Evolutionary conservation across 352 stramenopile genomes (phyloP).

Genomic region (Elongisporangium prolatum): DNA sequence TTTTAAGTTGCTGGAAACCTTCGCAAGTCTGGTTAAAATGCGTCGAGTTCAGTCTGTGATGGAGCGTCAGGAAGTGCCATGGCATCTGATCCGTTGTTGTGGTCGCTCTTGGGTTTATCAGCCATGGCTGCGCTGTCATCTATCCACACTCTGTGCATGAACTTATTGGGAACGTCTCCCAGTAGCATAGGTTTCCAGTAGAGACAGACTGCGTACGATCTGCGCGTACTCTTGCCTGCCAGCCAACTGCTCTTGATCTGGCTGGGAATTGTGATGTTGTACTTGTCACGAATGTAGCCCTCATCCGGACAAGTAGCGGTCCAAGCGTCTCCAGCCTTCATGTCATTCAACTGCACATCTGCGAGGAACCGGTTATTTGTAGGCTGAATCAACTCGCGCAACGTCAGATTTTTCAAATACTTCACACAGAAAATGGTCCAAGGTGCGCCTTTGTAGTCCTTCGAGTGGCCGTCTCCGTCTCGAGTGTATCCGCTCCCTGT

Average conservation of each 20-base stretch:
- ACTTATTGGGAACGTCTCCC: constrained; percentile 13
- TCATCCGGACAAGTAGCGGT: constrained; percentile 11
- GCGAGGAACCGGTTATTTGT: constrained; percentile 12
- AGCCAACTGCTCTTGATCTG: constrained; percentile 31
- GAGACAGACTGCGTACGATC: constrained; percentile 29
- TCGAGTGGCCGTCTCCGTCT: constrained; percentile 40
- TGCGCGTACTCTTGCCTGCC: constrained; percentile 17
- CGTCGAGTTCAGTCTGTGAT: constrained; percentile 5
- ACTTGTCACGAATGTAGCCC: constrained; percentile 26
- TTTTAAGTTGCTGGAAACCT: not conserved
- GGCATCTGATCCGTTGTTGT: constrained; percentile 5
- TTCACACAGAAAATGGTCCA: constrained; percentile 44
- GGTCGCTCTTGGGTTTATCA: constrained; percentile 20
- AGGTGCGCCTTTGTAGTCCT: constrained; percentile 32
- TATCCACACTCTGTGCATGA: constrained; percentile 35
- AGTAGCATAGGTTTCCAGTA: constrained; percentile 20
- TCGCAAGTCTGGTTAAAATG: constrained; percentile 3
- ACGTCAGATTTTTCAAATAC: constrained; percentile 14
- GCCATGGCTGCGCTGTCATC: constrained; percentile 30
- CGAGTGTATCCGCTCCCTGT: constrained; percentile 24
- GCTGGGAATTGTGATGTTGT: constrained; percentile 24
- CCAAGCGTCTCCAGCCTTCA: constrained; percentile 23
- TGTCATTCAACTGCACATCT: constrained; percentile 29
- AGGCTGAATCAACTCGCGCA: constrained; percentile 23
- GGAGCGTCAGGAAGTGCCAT: constrained; percentile 4